phyloP scores from a whole-genome alignment of 2,329 filamentous ascomycete species.

The Aspergillus calidoustus region DNA sequence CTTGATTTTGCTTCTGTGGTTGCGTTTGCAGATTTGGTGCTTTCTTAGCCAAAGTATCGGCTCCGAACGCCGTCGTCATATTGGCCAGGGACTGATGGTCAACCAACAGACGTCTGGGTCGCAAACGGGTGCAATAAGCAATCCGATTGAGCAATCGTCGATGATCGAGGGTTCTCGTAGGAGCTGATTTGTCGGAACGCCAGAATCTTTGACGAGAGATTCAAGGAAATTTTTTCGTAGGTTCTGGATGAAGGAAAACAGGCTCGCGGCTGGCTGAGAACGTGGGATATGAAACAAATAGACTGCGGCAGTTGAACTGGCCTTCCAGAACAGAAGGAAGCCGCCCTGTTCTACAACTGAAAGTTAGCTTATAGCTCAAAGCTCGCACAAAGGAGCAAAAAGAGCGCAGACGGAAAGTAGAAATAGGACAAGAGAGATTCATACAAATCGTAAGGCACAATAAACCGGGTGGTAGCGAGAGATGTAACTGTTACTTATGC shows the following conservation, averaged over 20 bases:
- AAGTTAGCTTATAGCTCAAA: conserved; percentile 1
- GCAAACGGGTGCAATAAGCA: not conserved
- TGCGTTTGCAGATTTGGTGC: not conserved
- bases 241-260: conserved; percentile 2
- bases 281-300: conserved; percentile 15
- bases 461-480: conserved; percentile 10
- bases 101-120: not conserved
- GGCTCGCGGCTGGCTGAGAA: conserved; percentile 4
- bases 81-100: not conserved
- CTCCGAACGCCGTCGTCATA: not conserved
- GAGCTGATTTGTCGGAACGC: conserved; percentile 14
- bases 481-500: conserved; percentile 29
- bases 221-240: conserved; percentile 9
- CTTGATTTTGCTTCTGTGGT: conserved; percentile 2
- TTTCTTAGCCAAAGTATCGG: conserved; percentile 5
- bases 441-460: conserved; percentile 18
- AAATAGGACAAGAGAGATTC: not conserved
- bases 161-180: not conserved
- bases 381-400: conserved; percentile 4
- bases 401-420: not conserved
- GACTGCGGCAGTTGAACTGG: conserved; percentile 12
- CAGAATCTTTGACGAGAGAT: conserved; percentile 9
- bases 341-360: not conserved
- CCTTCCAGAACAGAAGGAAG: conserved; percentile 1
- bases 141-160: conserved; percentile 13